A percentile compares a stretch with the other conserved stretches of the same genome.
These are phyloP conservation scores for Penicillium crustosum DNA, from an alignment of 2,329 filamentous ascomycete genomes.

Conservation along the genomic window DNA sequence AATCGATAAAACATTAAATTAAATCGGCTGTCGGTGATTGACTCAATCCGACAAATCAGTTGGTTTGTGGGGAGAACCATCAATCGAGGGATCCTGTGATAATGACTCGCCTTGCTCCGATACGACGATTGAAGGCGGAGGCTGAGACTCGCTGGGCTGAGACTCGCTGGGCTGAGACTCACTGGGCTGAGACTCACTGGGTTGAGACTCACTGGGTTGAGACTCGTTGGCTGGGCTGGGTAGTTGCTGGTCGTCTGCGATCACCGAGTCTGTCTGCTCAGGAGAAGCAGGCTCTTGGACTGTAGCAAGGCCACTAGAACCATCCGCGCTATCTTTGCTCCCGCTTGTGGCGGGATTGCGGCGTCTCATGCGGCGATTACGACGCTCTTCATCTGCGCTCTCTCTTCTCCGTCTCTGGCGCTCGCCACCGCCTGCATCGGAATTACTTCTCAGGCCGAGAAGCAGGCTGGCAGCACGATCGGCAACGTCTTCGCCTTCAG, in stretches of 20 bases:
- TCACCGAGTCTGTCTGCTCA: slow-evolving; percentile 22
- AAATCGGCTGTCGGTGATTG: slow-evolving; percentile 8
- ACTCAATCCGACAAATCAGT: slow-evolving; percentile 29
- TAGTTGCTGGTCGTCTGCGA: slow-evolving; percentile 23
- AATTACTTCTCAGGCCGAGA: slow-evolving; percentile 72
- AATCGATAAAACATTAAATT: slow-evolving; percentile 37
- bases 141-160: slow-evolving; percentile 25
- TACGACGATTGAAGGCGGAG: slow-evolving; percentile 39
- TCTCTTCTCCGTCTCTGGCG: slow-evolving; percentile 66
- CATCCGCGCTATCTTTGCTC: slow-evolving; percentile 41
- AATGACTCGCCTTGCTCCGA: slow-evolving; percentile 32
- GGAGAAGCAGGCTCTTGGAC: slow-evolving; percentile 36
- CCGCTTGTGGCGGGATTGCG: slow-evolving; percentile 53
- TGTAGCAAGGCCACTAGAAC: slow-evolving; percentile 25
- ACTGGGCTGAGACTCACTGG: too few relatives aligned
- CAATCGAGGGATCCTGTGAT: slow-evolving; percentile 20
- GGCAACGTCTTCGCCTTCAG: slow-evolving; percentile 71
- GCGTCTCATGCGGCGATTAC: slow-evolving; percentile 64
- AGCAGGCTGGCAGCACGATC: slow-evolving; percentile 80
- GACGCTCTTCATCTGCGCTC: slow-evolving; percentile 76
- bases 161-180: too few relatives aligned
- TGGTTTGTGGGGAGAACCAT: slow-evolving; percentile 24
- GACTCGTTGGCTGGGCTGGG: slow-evolving; percentile 27
- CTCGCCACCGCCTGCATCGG: slow-evolving; percentile 56
- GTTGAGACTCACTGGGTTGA: too few relatives aligned